Evolutionary conservation across 805 yeast species (phyloP).

Genomic region (Ogataea minuta): DNA sequence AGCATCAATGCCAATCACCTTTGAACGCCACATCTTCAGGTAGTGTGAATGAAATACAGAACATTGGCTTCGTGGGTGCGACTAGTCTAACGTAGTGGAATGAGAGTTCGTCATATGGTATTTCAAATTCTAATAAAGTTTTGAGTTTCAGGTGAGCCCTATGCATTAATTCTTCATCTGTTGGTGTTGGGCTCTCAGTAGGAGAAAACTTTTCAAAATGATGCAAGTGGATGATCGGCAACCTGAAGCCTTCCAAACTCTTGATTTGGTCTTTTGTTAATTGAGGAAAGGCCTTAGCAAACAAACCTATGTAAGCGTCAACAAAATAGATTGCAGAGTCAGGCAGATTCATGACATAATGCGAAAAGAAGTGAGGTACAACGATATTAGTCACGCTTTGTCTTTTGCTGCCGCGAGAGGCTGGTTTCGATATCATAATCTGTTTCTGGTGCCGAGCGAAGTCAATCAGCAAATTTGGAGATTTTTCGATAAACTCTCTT

Average conservation of each 20-base stretch:
- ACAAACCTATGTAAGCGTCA: conserved; percentile 74
- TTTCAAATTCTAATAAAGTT: conserved; percentile 44
- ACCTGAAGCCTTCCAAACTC: conserved; percentile 44
- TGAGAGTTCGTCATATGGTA: conserved; percentile 46
- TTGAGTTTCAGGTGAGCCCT: conserved; percentile 59
- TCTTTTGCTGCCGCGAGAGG: conserved; percentile 28
- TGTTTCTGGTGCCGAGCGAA: conserved; percentile 40
- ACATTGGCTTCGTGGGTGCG: conserved; percentile 97
- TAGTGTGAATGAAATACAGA: conserved; percentile 74
- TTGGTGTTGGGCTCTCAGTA: conserved; percentile 63
- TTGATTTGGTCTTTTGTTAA: conserved; percentile 36
- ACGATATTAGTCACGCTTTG: conserved; percentile 22
- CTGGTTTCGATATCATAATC: conserved; percentile 36
- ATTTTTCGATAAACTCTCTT: conserved; percentile 65
- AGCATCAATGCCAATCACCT: background rate
- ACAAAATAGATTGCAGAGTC: conserved; percentile 86
- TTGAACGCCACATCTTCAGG: conserved; percentile 64
- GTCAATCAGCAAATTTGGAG: conserved; percentile 50
- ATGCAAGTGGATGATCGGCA: conserved; percentile 83
- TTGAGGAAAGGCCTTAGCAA: conserved; percentile 39
- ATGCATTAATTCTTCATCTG: conserved; percentile 61
- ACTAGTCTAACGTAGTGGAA: conserved; percentile 91
- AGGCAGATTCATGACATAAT: conserved; percentile 94
- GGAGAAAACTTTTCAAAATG: conserved; percentile 90
- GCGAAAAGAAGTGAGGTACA: conserved; percentile 58